These are phyloP conservation scores for Metschnikowia koreensis DNA, from an alignment of 805 yeast species.

Conservation along the genomic window DNA sequence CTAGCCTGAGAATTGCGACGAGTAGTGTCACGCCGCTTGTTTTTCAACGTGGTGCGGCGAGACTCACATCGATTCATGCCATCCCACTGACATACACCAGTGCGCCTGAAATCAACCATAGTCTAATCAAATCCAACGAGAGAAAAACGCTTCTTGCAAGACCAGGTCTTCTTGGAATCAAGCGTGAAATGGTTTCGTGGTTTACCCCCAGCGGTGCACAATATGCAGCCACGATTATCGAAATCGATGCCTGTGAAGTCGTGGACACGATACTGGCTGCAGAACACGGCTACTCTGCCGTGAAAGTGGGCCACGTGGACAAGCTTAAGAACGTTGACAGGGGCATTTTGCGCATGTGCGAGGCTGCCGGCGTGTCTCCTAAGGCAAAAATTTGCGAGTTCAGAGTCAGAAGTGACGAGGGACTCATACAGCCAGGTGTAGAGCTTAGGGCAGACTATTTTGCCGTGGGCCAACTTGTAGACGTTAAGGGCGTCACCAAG, in stretches of 20 bases:
- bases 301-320: slow-evolving; percentile 81
- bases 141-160: slow-evolving; percentile 73
- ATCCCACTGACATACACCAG: slow-evolving; percentile 47
- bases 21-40: slow-evolving; percentile 5
- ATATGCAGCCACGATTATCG: slow-evolving; percentile 82
- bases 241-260: slow-evolving; percentile 87
- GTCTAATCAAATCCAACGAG: slow-evolving; percentile 64
- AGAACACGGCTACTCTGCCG: slow-evolving; percentile 81
- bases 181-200: slow-evolving; percentile 88
- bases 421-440: slow-evolving; percentile 74
- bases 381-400: slow-evolving; percentile 75
- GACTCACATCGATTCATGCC: slow-evolving; percentile 49
- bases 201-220: slow-evolving; percentile 69
- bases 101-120: slow-evolving; percentile 57
- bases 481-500: slow-evolving; percentile 71
- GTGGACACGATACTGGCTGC: slow-evolving; percentile 63
- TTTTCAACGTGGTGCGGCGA: slow-evolving; percentile 35
- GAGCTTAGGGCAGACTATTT: slow-evolving; percentile 82
- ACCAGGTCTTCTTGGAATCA: slow-evolving; percentile 81
- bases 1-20: slow-evolving; percentile 6
- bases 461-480: slow-evolving; percentile 78
- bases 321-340: slow-evolving; percentile 56
- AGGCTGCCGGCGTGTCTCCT: slow-evolving; percentile 80
- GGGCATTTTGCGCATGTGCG: slow-evolving; percentile 71
- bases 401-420: slow-evolving; percentile 64